Evolutionary conservation across 352 stramenopile genomes (phyloP), one percentile per base, ranked within the genome.

Genomic region (Pythium insidiosum): DNA sequence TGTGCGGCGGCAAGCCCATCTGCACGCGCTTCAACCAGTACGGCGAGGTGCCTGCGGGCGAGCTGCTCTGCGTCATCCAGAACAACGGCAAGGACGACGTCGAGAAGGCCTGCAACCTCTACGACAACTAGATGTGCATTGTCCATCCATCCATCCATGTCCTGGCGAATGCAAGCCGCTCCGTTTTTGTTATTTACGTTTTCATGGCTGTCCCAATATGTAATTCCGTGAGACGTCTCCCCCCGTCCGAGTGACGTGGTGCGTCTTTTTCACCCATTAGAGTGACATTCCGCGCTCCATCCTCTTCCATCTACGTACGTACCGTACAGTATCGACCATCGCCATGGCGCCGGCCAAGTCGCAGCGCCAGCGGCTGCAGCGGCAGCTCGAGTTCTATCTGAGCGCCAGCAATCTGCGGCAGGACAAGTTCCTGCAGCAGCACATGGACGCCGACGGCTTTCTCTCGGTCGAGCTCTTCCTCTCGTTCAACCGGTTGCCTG

Each of bases 361-460:
- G 53, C 58, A 73, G 55, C 70, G 70, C 31, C 80, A 81, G 69
- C 69, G 66, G 21, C 64, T 90, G 31, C 72, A 88, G 58, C 69
- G 73, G 30, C 78, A 90, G 63, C 72, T 90, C 41, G 74, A 90
- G 67, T 88, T 90, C 53, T 88, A 88, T 34, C 43, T 90, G 35
- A 80, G 78, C 52, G 61, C 68, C 34, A 85, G 74, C 55, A 90
- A 88, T 51, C 51, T 90, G 31, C 70, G 74, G 5, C 69, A 81
- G 52, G 78, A 90, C 61, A 90, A 88, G 48, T 88, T 87, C 50
- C 48, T 90, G 46, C 73, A 79, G 50, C 68, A 88, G 50, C 47
- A 68, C 42, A 84, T 85, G 74, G 73, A 90, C 47, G 66, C 67
- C 18, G 35, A 77, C 25, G 72, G 68, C 25, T 87, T 81, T 49